phyloP scores from a whole-genome alignment of 345 rosid genomes.

The Gossypium australe region DNA sequence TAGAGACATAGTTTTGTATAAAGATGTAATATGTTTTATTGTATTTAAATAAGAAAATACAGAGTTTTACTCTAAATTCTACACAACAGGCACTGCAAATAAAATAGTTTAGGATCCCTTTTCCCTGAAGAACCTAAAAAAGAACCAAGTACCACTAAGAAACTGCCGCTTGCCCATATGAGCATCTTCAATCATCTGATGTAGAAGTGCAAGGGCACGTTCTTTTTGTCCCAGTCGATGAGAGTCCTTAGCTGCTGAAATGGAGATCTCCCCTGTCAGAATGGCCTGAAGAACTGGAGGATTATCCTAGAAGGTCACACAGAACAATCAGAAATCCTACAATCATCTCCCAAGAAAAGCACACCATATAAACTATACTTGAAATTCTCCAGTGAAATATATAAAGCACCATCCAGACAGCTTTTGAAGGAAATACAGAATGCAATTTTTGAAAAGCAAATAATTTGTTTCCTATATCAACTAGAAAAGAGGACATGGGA shows the following conservation, averaged over 20 bases:
- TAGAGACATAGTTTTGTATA: no score
- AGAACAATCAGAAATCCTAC: neutral
- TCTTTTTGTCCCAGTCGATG: constrained; percentile 79
- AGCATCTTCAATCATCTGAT: constrained; percentile 98
- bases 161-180: constrained; percentile 95
- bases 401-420: neutral
- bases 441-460: neutral
- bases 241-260: constrained; percentile 58
- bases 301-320: constrained; percentile 46
- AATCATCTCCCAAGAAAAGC: constrained; percentile 1
- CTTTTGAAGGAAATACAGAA: neutral
- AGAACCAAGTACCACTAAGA: constrained; percentile 64
- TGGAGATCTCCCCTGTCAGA: constrained; percentile 56
- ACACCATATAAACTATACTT: neutral
- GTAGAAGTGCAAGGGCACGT: constrained; percentile 82
- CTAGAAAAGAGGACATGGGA: neutral
- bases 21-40: no score
- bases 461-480: neutral
- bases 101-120: constrained; percentile 8
- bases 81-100: constrained; percentile 3
- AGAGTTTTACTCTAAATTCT: no score
- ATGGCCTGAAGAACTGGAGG: constrained; percentile 58
- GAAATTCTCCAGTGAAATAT: neutral
- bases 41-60: no score
- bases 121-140: constrained; percentile 12